These are phyloP conservation scores for Paecilomyces dactylethromorphus DNA, from an alignment of 2,329 filamentous ascomycete genomes.

Conservation along the genomic window DNA sequence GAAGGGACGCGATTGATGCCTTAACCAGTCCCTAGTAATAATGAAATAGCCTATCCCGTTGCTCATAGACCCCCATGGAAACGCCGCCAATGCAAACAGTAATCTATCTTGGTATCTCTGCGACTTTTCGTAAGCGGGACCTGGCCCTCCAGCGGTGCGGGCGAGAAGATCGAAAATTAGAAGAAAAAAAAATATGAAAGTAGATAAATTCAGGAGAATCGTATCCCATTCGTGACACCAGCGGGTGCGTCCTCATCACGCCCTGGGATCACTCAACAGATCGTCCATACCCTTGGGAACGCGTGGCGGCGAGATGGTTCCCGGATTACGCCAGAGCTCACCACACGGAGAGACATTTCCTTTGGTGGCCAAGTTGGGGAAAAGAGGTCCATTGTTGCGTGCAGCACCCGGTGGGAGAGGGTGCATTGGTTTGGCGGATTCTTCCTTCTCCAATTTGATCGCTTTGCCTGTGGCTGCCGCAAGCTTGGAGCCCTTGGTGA, in stretches of 20 bases:
- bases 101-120: constrained; percentile 9
- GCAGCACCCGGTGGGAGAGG: constrained; percentile 26
- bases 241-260: background rate
- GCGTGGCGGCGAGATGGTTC: constrained; percentile 11
- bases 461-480: constrained; percentile 15
- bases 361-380: constrained; percentile 16
- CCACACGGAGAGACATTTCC: constrained; percentile 2
- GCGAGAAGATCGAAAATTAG: constrained; percentile 1
- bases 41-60: background rate
- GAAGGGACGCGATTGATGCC: background rate
- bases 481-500: constrained; percentile 23
- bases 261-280: background rate
- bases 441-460: constrained; percentile 17
- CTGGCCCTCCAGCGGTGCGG: background rate
- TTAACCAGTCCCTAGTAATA: background rate
- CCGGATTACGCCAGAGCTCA: constrained; percentile 6
- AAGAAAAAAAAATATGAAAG: background rate
- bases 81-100: constrained; percentile 7
- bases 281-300: constrained; percentile 3
- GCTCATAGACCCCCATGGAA: constrained; percentile 1
- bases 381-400: constrained; percentile 30
- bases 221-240: background rate
- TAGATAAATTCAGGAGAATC: background rate
- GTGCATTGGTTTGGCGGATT: constrained; percentile 26
- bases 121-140: background rate